phyloP scores from a whole-genome alignment of 805 yeast genomes.

The Teunomyces pallodes region DNA sequence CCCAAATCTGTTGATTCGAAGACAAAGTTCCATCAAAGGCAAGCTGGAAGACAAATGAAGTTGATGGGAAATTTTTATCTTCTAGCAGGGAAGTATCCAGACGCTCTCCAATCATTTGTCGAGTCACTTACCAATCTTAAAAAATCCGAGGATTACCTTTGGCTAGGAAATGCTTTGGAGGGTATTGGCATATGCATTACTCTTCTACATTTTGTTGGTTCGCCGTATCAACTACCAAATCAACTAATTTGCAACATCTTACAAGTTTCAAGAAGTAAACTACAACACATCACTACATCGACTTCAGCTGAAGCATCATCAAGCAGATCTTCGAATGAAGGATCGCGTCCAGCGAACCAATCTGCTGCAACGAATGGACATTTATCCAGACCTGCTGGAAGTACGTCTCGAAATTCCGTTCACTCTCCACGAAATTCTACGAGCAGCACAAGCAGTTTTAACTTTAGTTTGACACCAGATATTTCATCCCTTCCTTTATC shows the following conservation, averaged over 20 bases:
- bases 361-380: background rate
- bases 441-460: slow-evolving; percentile 23
- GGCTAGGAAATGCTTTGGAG: slow-evolving; percentile 89
- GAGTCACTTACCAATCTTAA: slow-evolving; percentile 65
- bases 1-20: slow-evolving; percentile 20
- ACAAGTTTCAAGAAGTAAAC: slow-evolving; percentile 29
- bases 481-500: slow-evolving; percentile 26
- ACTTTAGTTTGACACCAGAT: slow-evolving; percentile 21
- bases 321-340: slow-evolving; percentile 2
- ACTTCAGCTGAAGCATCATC: slow-evolving; percentile 7
- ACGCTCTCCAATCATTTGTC: slow-evolving; percentile 70
- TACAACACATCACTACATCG: slow-evolving; percentile 14
- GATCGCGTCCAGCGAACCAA: background rate
- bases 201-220: slow-evolving; percentile 55
- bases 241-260: slow-evolving; percentile 32
- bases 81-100: slow-evolving; percentile 72
- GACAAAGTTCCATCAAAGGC: slow-evolving; percentile 40
- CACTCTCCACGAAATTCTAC: slow-evolving; percentile 36
- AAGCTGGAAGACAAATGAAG: slow-evolving; percentile 73
- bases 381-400: slow-evolving; percentile 1
- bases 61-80: slow-evolving; percentile 73
- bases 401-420: slow-evolving; percentile 3
- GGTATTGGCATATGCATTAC: slow-evolving; percentile 68
- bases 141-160: slow-evolving; percentile 68
- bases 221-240: slow-evolving; percentile 48